Evolutionary conservation across 2,329 filamentous ascomycete species (phyloP).

Genomic region (Rhinocladiella similis): DNA sequence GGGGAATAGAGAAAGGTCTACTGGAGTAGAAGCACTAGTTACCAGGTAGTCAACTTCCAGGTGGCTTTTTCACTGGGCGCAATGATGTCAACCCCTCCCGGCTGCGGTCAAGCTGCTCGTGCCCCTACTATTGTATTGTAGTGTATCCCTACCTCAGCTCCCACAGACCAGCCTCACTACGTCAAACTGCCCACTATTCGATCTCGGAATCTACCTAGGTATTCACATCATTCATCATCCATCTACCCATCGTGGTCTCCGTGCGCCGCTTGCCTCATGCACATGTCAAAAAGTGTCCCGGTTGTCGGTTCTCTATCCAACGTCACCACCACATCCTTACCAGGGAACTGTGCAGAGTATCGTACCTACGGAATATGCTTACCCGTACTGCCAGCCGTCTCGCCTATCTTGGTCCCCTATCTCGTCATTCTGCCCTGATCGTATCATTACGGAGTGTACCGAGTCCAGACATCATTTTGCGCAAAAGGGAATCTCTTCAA

Average conservation of each 20-base stretch:
- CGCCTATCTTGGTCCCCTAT: too few relatives aligned
- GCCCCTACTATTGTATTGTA: too few relatives aligned
- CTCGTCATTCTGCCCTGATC: neutral
- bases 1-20: neutral
- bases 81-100: conserved; percentile 14
- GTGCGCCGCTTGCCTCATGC: neutral
- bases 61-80: conserved; percentile 5
- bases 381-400: too few relatives aligned
- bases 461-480: neutral
- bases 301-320: too few relatives aligned
- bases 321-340: neutral
- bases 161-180: neutral
- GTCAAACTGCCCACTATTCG: neutral
- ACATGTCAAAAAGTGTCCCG: neutral
- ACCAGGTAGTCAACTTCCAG: neutral
- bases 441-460: neutral
- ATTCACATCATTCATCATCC: neutral
- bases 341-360: neutral
- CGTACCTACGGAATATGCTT: neutral
- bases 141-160: too few relatives aligned
- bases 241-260: too few relatives aligned
- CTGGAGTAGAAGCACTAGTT: neutral
- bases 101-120: neutral
- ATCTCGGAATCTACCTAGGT: neutral
- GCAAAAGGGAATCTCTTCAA: conserved; percentile 10